phyloP scores from a whole-genome alignment of 208 protist species.

The Hexamita inflata region DNA sequence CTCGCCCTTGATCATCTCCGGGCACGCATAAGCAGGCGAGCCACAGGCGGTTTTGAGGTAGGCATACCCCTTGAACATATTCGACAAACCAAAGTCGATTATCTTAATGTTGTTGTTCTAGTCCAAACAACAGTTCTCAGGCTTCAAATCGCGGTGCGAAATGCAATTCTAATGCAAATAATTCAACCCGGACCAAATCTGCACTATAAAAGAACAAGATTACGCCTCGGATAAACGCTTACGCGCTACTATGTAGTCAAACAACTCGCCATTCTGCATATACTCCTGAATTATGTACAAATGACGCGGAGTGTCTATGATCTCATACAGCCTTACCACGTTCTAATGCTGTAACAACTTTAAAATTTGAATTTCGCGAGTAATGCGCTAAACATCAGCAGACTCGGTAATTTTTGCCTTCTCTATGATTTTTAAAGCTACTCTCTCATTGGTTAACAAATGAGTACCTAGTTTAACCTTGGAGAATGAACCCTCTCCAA shows the following conservation, averaged over 20 bases:
- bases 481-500: slow-evolving; percentile 94
- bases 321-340: slow-evolving; percentile 55
- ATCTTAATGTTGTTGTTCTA: slow-evolving; percentile 56
- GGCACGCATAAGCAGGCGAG: slow-evolving; percentile 74
- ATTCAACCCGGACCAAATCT: slow-evolving; percentile 55
- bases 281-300: slow-evolving; percentile 55
- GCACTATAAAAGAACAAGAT: slow-evolving; percentile 51
- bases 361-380: slow-evolving; percentile 60
- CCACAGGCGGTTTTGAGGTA: slow-evolving; percentile 65
- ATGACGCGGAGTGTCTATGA: slow-evolving; percentile 52
- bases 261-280: slow-evolving; percentile 60
- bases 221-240: slow-evolving; percentile 51
- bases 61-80: slow-evolving; percentile 66
- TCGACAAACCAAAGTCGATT: slow-evolving; percentile 77
- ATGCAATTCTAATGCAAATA: slow-evolving; percentile 55
- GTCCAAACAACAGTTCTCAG: slow-evolving; percentile 69
- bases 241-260: slow-evolving; percentile 55
- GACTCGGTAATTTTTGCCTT: slow-evolving; percentile 50
- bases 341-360: slow-evolving; percentile 59
- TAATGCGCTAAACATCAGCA: slow-evolving; percentile 45
- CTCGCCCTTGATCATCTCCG: slow-evolving; percentile 68
- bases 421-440: slow-evolving; percentile 59
- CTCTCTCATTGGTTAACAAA: slow-evolving; percentile 48
- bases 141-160: slow-evolving; percentile 72
- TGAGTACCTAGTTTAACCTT: slow-evolving; percentile 75